phyloP scores from a whole-genome alignment of 306 rosid genomes.

The Crotalaria pallida region DNA sequence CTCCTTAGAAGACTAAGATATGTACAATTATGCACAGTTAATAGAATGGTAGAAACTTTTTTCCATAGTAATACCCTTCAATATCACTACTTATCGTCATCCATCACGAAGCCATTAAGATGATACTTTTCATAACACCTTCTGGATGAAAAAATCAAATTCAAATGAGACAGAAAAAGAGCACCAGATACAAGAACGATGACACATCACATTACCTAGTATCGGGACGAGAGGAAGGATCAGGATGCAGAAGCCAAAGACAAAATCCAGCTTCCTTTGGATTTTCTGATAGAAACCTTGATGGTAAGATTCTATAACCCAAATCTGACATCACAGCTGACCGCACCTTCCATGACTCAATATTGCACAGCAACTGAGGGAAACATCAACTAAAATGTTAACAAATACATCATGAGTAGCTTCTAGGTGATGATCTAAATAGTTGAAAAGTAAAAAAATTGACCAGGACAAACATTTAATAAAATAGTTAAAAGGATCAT shows the following conservation, averaged over 20 bases:
- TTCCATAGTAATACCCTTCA: not conserved
- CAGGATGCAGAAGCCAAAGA: conserved; percentile 97
- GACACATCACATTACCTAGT: conserved; percentile 44
- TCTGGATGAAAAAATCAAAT: not conserved
- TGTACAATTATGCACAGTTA: not conserved
- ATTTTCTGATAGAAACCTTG: conserved; percentile 73
- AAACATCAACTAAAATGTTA: conserved; percentile 31
- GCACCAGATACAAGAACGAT: not conserved
- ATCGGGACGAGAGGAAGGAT: conserved; percentile 76
- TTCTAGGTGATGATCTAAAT: not conserved
- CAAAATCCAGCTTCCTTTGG: conserved; percentile 86
- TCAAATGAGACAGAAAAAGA: not conserved
- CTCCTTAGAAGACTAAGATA: not conserved
- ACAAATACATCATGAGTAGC: conserved; percentile 9
- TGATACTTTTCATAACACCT: not conserved
- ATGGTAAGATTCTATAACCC: conserved; percentile 71
- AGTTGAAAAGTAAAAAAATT: conserved; percentile 5
- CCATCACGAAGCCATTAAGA: not conserved
- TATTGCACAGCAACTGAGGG: conserved; percentile 52
- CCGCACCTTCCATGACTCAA: conserved; percentile 45
- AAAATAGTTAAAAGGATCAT: not conserved
- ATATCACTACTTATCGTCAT: not conserved
- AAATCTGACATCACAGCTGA: conserved; percentile 57
- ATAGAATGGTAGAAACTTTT: conserved; percentile 4
- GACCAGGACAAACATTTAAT: not conserved